Percentiles rank a stretch among this genome's conserved stretches.
Evolutionary conservation across 257 asterid genomes (phyloP).

Genomic region (Gynochthodes officinalis): DNA sequence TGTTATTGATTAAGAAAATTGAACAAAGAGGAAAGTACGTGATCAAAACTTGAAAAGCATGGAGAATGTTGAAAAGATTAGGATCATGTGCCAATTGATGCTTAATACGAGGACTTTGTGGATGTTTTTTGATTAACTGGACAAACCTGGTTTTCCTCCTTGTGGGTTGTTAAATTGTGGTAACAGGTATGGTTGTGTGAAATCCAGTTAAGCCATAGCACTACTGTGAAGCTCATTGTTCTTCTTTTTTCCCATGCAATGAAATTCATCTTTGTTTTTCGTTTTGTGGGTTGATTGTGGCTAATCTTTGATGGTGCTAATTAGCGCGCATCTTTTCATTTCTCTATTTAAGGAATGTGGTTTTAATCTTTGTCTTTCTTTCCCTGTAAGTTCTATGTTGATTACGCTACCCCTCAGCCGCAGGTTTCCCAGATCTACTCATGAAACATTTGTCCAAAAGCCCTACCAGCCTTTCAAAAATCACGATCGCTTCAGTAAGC

Average conservation of each 20-base stretch:
- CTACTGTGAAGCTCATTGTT: slow-evolving; percentile 3
- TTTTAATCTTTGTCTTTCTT: too few species aligned
- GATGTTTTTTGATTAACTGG: too few species aligned
- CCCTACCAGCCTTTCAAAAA: slow-evolving; percentile 81
- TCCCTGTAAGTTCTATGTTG: too few species aligned
- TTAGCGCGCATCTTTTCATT: too few species aligned
- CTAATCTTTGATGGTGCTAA: too few species aligned
- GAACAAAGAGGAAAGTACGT: neutral
- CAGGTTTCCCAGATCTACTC: slow-evolving; percentile 97
- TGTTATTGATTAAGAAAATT: neutral
- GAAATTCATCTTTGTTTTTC: neutral
- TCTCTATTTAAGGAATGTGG: too few species aligned
- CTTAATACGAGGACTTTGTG: neutral
- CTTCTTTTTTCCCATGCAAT: slow-evolving; percentile 4
- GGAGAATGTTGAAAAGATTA: neutral
- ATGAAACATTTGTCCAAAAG: slow-evolving; percentile 95
- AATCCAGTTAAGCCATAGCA: neutral
- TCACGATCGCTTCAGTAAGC: slow-evolving; percentile 92
- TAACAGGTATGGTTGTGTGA: slow-evolving; percentile 52
- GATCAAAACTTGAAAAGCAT: neutral
- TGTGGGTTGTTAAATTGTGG: slow-evolving; percentile 96
- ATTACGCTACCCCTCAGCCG: too few species aligned
- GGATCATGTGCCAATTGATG: neutral
- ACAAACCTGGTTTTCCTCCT: slow-evolving; percentile 69
- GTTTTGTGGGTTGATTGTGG: too few species aligned